These are phyloP conservation scores for Trichopus zeylanicus DNA, from an alignment of 116 monocot genomes.

Conservation along the genomic window DNA sequence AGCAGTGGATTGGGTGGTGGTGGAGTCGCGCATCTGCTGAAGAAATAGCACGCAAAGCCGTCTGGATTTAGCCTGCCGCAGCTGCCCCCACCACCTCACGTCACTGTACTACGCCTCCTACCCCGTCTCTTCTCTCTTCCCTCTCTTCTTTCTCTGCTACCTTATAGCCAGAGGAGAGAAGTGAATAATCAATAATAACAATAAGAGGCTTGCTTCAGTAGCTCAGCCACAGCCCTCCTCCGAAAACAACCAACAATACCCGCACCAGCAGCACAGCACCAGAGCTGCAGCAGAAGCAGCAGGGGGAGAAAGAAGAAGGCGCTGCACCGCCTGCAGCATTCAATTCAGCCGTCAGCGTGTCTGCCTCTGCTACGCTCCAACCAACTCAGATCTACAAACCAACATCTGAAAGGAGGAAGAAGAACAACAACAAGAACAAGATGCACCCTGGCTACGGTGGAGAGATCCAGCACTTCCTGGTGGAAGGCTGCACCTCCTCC, in stretches of 20 bases:
- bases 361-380: too few species aligned
- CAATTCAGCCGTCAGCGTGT: too few species aligned
- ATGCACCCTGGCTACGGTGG: constrained; percentile 7
- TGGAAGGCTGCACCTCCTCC: neutral
- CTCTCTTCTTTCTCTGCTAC: neutral
- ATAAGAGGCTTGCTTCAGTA: neutral
- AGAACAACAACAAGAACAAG: neutral
- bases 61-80: constrained; percentile 1
- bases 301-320: too few species aligned
- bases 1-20: too few species aligned
- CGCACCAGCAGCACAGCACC: too few species aligned
- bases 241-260: too few species aligned
- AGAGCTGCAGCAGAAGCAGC: too few species aligned
- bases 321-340: too few species aligned
- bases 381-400: too few species aligned
- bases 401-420: too few species aligned
- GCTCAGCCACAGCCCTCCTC: neutral
- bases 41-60: neutral
- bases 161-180: neutral
- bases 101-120: constrained; percentile 2
- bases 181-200: neutral
- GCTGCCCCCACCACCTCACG: neutral
- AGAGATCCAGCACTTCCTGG: constrained; percentile 15
- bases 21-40: too few species aligned
- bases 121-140: neutral